Evolutionary conservation across 306 rosid species (phyloP), one percentile per base, ranked within the genome.

Genomic region (Mimosa pudica): DNA sequence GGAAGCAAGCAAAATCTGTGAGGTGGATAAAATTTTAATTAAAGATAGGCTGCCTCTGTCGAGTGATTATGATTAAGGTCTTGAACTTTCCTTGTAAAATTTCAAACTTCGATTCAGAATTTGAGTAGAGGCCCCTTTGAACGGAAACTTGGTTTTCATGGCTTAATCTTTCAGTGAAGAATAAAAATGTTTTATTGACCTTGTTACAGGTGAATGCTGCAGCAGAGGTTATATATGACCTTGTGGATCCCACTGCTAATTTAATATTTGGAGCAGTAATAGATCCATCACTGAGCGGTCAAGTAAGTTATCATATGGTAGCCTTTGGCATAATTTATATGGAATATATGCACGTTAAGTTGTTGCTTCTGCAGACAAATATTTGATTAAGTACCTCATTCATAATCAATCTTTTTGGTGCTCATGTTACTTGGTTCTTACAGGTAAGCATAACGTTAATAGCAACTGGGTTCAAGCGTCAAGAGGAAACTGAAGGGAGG

Each of bases 401-500:
- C 36, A 4, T 66, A 16, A 16, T 66, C 7, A 7, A 66, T 66
- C 48, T 66, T 32, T 41, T 42, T 41, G 33, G 52, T 41, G 72
- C 51, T 67, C 32, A 7, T 77, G 58, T 77, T 75, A 13, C 55
- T 80, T 82, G 82, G 70, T 80, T 77, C 82, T 65, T 83, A 73
- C 87, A 95, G 99, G 97, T 95, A 41, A 95, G 99, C 82, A 95
- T 95, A 75, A 95, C 99, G 70, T 85, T 95, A 35, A 95, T 95
- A 83, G 99, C 99, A 14, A 95, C 99, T 42, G 99, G 99, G 82
- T 93, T 95, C 90, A 95, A 93, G 93, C 98, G 99, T 74, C 99
- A 93, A 88, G 99, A 95, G 81, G 98, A 95, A 82, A 89, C 83
- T 77, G 98, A 91, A 73, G 96, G 90, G 46, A 88, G 94, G 86